phyloP scores from a whole-genome alignment of 768 basidiomycete species.

The Paxillus ammoniavirescens region DNA sequence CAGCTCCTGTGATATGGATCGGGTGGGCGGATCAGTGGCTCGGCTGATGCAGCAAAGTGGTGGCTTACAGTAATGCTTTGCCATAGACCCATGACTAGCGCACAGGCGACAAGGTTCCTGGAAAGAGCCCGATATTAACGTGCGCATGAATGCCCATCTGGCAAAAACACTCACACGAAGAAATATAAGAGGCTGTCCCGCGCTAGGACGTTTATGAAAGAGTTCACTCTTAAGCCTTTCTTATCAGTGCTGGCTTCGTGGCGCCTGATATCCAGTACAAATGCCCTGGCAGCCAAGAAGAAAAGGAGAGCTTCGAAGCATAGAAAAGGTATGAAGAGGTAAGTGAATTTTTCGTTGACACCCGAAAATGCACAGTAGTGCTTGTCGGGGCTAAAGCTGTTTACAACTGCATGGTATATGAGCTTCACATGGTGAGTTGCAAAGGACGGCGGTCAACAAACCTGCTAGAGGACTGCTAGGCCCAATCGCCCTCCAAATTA shows the following conservation, averaged over 20 bases:
- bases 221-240: conserved; percentile 7
- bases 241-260: background rate
- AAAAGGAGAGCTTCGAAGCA: conserved; percentile 30
- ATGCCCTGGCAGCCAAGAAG: conserved; percentile 17
- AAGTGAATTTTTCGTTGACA: conserved; percentile 19
- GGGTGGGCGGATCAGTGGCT: background rate
- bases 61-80: conserved; percentile 20
- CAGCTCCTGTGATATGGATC: conserved; percentile 11
- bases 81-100: conserved; percentile 28
- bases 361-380: conserved; percentile 24
- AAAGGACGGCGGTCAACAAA: conserved; percentile 3
- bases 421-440: background rate
- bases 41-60: background rate
- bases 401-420: conserved; percentile 11
- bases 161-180: conserved; percentile 22
- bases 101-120: conserved; percentile 26
- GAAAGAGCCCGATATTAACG: background rate
- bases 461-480: conserved; percentile 21
- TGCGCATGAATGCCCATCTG: too few species aligned
- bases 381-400: background rate
- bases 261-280: conserved; percentile 8
- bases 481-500: conserved; percentile 28
- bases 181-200: conserved; percentile 33
- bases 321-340: conserved; percentile 30
- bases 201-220: conserved; percentile 23